These are phyloP conservation scores for Heracleum sosnowskyi DNA, from an alignment of 129 eudicot genomes.

Conservation along the genomic window DNA sequence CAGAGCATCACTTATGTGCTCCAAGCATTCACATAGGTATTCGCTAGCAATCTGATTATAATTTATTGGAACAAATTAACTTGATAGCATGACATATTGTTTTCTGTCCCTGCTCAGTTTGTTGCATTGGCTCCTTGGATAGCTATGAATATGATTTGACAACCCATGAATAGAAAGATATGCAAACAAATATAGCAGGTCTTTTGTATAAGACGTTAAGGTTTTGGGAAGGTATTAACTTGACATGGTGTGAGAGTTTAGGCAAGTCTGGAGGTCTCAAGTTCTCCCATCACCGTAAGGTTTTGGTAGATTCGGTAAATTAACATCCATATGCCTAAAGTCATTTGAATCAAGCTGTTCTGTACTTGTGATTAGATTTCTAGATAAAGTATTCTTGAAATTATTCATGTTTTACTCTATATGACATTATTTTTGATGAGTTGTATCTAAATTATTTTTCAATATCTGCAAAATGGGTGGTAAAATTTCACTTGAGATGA, in stretches of 20 bases:
- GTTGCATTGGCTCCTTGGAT: neutral
- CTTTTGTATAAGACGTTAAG: neutral
- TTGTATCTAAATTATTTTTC: too few species aligned
- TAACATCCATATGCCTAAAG: neutral
- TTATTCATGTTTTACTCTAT: neutral
- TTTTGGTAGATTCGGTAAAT: too few species aligned
- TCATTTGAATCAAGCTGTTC: neutral
- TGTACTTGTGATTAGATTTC: neutral
- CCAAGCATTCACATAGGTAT: too few species aligned
- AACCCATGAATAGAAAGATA: too few species aligned
- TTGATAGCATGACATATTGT: neutral
- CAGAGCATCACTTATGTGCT: too few species aligned
- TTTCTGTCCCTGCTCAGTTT: neutral
- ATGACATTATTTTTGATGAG: neutral
- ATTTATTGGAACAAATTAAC: neutral
- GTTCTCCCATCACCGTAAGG: neutral
- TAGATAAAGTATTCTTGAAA: neutral
- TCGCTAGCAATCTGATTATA: too few species aligned
- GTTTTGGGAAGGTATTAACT: neutral
- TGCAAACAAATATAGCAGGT: neutral
- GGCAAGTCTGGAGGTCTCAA: neutral
- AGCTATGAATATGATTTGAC: neutral
- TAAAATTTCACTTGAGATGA: neutral
- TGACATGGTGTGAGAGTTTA: neutral
- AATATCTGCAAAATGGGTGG: neutral